Conservation (phyloP, 2,329 filamentous ascomycete species). For the Sclerotinia sclerotiorum region DNA sequence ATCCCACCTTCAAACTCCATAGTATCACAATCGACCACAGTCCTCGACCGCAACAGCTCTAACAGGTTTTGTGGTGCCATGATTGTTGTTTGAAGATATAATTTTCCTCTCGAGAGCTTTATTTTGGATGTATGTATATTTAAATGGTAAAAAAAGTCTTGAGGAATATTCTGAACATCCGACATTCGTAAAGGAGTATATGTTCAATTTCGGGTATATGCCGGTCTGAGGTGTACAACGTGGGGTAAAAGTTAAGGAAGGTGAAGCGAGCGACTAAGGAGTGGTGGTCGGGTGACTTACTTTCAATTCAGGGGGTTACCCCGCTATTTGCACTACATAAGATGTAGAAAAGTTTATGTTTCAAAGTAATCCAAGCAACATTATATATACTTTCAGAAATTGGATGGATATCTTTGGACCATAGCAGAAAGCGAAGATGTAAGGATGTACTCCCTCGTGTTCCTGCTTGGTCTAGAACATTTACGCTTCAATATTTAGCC, state of each 20-base stretch:
- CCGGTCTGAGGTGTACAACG: conserved; percentile 8
- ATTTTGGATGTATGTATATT: neutral
- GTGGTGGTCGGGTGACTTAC: neutral
- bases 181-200: neutral
- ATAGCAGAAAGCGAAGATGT: neutral
- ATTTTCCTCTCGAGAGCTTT: neutral
- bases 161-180: neutral
- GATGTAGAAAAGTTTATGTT: neutral
- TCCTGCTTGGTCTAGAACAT: neutral
- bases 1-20: conserved; percentile 48
- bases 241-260: neutral
- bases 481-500: neutral
- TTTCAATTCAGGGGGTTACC: neutral
- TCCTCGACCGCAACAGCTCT: conserved; percentile 46
- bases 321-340: neutral
- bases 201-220: neutral
- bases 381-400: neutral
- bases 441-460: no score
- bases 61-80: conserved; percentile 41
- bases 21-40: conserved; percentile 53
- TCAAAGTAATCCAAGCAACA: neutral
- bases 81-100: neutral
- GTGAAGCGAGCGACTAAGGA: neutral
- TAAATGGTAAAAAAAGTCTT: neutral
- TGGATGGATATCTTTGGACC: no score